Percentiles rank a stretch among this genome's conserved stretches.
Conservation (phyloP, 441 rosid species). For the Croton laevigatus region DNA sequence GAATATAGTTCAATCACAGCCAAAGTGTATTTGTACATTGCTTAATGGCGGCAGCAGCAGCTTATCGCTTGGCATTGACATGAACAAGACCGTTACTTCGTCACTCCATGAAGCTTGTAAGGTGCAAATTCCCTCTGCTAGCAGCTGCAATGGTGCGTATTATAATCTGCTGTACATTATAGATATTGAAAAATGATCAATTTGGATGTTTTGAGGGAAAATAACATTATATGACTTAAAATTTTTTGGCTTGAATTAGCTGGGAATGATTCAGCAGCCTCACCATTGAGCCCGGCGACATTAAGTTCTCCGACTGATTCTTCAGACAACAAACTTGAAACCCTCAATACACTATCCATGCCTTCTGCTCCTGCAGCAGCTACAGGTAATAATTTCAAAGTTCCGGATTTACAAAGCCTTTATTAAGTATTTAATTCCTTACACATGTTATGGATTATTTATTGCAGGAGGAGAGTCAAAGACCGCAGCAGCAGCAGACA, state of each 20-base stretch:
- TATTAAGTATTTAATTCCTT: not conserved
- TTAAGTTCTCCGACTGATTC: constrained; percentile 37
- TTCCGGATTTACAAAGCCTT: not conserved
- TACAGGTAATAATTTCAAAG: constrained; percentile 20
- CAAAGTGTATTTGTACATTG: constrained; percentile 4
- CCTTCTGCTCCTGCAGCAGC: constrained; percentile 25
- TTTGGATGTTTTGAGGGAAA: not conserved
- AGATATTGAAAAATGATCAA: not conserved
- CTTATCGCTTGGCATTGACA: constrained; percentile 15
- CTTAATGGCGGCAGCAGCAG: constrained; percentile 1
- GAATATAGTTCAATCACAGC: constrained; percentile 4
- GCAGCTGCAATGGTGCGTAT: constrained; percentile 21
- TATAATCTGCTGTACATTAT: too few relatives aligned
- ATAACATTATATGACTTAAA: not conserved
- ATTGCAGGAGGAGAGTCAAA: constrained; percentile 32
- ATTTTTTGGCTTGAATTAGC: not conserved
- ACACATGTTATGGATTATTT: not conserved
- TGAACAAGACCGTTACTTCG: constrained; percentile 21
- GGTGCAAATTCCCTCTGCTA: constrained; percentile 21
- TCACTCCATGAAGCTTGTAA: constrained; percentile 19
- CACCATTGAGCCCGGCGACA: constrained; percentile 32
- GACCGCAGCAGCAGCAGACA: constrained; percentile 12
- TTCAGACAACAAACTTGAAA: constrained; percentile 24
- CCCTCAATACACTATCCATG: constrained; percentile 18
- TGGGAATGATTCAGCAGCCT: not conserved